Evolutionary conservation across 306 rosid genomes (phyloP).

Genomic region (Acacia acuminata): DNA sequence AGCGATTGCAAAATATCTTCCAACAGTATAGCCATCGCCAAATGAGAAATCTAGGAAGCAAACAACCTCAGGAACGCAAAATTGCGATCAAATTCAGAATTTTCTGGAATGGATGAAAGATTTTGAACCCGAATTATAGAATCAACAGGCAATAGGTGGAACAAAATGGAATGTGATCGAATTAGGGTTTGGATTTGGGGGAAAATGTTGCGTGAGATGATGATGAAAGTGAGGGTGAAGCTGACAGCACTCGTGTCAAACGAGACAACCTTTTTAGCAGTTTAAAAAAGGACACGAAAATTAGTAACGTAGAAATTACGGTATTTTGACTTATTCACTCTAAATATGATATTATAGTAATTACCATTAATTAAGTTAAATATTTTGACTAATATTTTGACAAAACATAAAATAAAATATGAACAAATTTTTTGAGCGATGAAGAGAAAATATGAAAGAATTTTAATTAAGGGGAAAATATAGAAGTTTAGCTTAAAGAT

Average conservation of each 20-base stretch:
- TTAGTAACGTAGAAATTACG: not conserved
- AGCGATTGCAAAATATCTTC: slow-evolving; percentile 69
- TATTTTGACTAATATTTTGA: too few relatives aligned
- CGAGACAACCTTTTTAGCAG: not conserved
- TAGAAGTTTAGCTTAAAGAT: too few relatives aligned
- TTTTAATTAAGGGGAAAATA: too few relatives aligned
- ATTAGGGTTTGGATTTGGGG: slow-evolving; percentile 32
- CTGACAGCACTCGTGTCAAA: not conserved
- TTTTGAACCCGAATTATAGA: not conserved
- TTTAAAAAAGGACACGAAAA: not conserved
- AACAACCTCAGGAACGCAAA: not conserved
- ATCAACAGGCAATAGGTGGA: not conserved
- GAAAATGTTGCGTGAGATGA: not conserved
- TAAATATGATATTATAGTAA: too few relatives aligned
- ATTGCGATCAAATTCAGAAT: not conserved
- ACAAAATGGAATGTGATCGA: not conserved
- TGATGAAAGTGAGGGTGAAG: not conserved
- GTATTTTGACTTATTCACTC: not conserved
- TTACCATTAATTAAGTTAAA: too few relatives aligned
- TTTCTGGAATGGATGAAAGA: not conserved
- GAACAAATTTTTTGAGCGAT: too few relatives aligned
- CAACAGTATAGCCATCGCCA: slow-evolving; percentile 60
- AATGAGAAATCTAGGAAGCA: slow-evolving; percentile 28
- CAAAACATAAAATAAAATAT: too few relatives aligned
- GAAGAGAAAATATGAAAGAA: too few relatives aligned